Base-by-base conservation (phyloP, 352 stramenopile genomes). In the Pythium utonaiense region DNA sequence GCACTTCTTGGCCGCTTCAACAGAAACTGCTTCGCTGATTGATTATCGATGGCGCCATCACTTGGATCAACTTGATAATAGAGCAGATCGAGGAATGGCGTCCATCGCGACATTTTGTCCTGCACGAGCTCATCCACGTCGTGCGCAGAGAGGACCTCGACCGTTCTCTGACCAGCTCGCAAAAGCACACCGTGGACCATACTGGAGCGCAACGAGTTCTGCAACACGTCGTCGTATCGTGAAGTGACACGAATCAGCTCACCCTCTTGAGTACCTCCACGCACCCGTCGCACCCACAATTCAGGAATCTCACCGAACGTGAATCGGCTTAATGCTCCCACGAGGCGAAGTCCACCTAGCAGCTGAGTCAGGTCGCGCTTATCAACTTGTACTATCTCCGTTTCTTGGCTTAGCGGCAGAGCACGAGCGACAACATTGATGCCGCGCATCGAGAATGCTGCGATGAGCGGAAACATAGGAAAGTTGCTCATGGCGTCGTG, bases 221-320 rank as follows among this genome's bases (percentile, higher is more conserved):
- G 60, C 16, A 92, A 44, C 4, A 90, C 78, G 51, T 90, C 67
- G 34, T 89, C 75, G 22, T 88, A 90, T 6, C 78, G 74, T 1
- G 78, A 73, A 19, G 55, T 57, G 1, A 88, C 75, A 6, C 60
- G 65, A 4, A 81, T 53, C 10, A 92, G 56, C 9, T 76, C 80
- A 4, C 69, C 65, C 6, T 80, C 76, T 14, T 71, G 41, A 17
- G 31, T 41, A 33, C 73, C 75, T 9, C 75, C 73, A 6, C 69
- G 69, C 0, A 78, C 60, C 50, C 73, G 74, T 3, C 75, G 66
- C 22, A 90, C 57, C 61, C 77, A 67, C 0, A 92, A 52, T 27
- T 86, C 69, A 0, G 82, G 82, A 17, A 89, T 67, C 19, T 92
- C 82, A 17, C 78, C 54, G 41, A 82, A 92, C 12, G 73, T 62